Conservation (phyloP, 225 moss, liverwort and hornwort genomes). For the Sphagnum tenellum region DNA sequence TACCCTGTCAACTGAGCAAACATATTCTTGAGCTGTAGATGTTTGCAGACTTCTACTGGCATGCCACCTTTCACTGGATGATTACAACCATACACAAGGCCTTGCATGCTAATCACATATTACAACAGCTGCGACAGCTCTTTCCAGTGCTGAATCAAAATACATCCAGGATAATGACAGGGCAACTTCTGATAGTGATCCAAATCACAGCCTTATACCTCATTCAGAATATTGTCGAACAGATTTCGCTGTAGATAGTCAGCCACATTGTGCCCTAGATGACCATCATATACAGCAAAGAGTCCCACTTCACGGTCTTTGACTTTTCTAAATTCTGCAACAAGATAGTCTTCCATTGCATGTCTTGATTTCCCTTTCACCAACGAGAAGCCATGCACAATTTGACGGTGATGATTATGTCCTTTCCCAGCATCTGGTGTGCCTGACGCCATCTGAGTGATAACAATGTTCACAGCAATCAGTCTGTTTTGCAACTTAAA, state of each 20-base stretch:
- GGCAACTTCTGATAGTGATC: background rate
- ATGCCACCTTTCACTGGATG: background rate
- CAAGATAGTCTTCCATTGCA: constrained; percentile 85
- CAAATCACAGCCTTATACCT: constrained; percentile 23
- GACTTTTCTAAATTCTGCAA: constrained; percentile 63
- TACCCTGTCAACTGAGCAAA: background rate
- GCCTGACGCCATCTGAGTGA: constrained; percentile 56
- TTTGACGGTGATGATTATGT: constrained; percentile 36
- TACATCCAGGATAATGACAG: background rate
- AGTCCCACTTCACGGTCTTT: constrained; percentile 71
- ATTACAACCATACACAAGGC: background rate
- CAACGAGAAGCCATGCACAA: constrained; percentile 67
- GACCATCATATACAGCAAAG: constrained; percentile 96
- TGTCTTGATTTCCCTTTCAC: constrained; percentile 98
- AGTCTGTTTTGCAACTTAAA: too few species aligned
- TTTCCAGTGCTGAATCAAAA: background rate
- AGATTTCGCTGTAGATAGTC: constrained; percentile 67
- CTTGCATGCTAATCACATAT: too few species aligned
- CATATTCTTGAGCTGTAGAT: too few species aligned
- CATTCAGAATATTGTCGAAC: constrained; percentile 81
- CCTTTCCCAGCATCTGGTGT: constrained; percentile 51
- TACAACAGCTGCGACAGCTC: background rate
- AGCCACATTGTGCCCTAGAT: constrained; percentile 85
- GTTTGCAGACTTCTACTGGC: too few species aligned
- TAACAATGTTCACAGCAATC: too few species aligned